A percentile compares a stretch with the other conserved stretches of the same genome.
Conservation (phyloP, 257 asterid genomes). For the Avicennia marina region DNA sequence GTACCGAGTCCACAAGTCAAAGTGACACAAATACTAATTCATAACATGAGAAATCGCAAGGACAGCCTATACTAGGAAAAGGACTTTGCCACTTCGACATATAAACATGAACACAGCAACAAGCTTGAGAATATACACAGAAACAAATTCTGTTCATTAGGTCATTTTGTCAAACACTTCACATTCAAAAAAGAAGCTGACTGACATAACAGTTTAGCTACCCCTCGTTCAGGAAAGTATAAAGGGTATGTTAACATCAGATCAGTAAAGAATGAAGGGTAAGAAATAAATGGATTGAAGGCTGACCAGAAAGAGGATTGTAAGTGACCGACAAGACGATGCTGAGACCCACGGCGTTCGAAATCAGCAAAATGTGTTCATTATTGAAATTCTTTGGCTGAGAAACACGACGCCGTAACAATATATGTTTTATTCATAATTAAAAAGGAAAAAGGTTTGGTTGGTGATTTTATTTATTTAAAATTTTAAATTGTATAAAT, state of each 20-base stretch:
- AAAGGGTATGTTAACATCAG: neutral
- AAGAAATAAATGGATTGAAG: too few species aligned
- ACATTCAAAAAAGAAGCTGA: too few species aligned
- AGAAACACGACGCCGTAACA: too few species aligned
- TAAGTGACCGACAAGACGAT: neutral
- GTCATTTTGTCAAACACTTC: neutral
- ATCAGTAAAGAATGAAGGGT: neutral
- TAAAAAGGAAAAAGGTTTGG: too few species aligned
- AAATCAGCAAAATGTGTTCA: neutral
- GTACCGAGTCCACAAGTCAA: too few species aligned
- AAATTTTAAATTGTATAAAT: too few species aligned
- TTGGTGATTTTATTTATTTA: too few species aligned
- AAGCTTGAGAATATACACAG: neutral
- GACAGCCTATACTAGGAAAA: neutral
- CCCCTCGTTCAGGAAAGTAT: neutral
- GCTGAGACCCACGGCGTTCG: neutral
- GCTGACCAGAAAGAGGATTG: neutral
- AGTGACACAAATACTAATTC: too few species aligned
- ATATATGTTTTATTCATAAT: too few species aligned
- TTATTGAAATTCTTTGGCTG: too few species aligned
- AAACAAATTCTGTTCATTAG: neutral
- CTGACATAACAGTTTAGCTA: too few species aligned
- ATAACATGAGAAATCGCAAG: too few species aligned
- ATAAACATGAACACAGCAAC: neutral
- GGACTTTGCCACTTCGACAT: neutral